phyloP scores from a whole-genome alignment of 2,329 filamentous ascomycete species.

The Chrysoporthe deuterocubensis region DNA sequence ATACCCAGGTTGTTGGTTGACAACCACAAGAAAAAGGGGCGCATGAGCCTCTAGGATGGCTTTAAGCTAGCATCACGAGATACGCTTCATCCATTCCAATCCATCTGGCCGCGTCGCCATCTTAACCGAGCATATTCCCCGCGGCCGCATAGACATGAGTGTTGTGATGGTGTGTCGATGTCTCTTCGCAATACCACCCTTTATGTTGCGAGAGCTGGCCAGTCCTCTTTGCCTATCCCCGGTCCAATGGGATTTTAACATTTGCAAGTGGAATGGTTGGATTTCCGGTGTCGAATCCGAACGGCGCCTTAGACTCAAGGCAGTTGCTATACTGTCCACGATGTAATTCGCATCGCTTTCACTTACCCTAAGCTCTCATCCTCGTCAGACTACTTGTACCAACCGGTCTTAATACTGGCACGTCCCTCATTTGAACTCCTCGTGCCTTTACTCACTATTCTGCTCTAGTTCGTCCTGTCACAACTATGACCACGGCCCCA shows the following conservation, averaged over 20 bases:
- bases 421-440: too few species aligned
- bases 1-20: slow-evolving; percentile 28
- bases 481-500: not conserved
- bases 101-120: slow-evolving; percentile 24
- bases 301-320: not conserved
- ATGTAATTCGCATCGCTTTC: too few species aligned
- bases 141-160: not conserved
- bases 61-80: slow-evolving; percentile 25
- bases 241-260: too few species aligned
- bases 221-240: not conserved
- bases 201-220: not conserved
- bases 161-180: not conserved
- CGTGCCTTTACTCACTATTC: too few species aligned
- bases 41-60: slow-evolving; percentile 17
- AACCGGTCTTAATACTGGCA: too few species aligned
- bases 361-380: too few species aligned
- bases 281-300: not conserved
- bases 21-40: slow-evolving; percentile 19
- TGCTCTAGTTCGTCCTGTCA: not conserved
- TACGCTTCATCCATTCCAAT: slow-evolving; percentile 28
- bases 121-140: slow-evolving; percentile 1
- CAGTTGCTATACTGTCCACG: too few species aligned
- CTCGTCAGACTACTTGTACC: too few species aligned
- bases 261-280: not conserved
- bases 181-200: not conserved